These are phyloP conservation scores for Neospermospora avenae DNA, from an alignment of 2,329 filamentous ascomycete species.

Conservation along the genomic window DNA sequence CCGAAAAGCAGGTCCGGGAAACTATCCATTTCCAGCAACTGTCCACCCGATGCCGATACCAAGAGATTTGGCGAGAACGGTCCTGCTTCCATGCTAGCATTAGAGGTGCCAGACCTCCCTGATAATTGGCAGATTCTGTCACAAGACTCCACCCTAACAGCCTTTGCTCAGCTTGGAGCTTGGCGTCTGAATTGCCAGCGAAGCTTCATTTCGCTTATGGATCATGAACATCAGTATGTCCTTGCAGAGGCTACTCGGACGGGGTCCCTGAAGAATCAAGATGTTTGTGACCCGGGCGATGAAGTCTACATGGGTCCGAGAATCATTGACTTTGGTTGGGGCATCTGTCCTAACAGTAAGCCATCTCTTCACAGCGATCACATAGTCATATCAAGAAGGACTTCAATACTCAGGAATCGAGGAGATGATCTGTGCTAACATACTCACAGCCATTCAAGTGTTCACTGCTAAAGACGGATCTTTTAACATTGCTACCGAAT, in stretches of 20 bases:
- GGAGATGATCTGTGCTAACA: not conserved
- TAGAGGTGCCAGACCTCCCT: not conserved
- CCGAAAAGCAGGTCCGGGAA: not conserved
- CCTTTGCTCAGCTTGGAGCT: slow-evolving; percentile 46
- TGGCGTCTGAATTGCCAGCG: slow-evolving; percentile 44
- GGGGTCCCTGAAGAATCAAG: slow-evolving; percentile 16
- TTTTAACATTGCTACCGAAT: slow-evolving; percentile 8
- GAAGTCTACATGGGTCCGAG: slow-evolving; percentile 22
- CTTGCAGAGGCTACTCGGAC: slow-evolving; percentile 26
- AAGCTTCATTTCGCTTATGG: slow-evolving; percentile 42
- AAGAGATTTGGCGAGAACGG: not conserved
- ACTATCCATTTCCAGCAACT: not conserved
- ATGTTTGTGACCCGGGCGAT: slow-evolving; percentile 12
- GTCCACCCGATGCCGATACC: not conserved
- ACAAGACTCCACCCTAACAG: slow-evolving; percentile 41
- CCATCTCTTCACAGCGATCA: not conserved
- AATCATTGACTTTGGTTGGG: slow-evolving; percentile 20
- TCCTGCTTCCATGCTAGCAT: not conserved
- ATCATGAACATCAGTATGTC: slow-evolving; percentile 26
- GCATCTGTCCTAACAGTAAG: slow-evolving; percentile 23
- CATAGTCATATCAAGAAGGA: not conserved
- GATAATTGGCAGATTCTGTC: slow-evolving; percentile 5
- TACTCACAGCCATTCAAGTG: slow-evolving; percentile 13
- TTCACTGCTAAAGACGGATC: slow-evolving; percentile 20
- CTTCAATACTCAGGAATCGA: too few relatives aligned